Conservation (phyloP, 331 rosid genomes). For the Erythrophleum ivorense region DNA sequence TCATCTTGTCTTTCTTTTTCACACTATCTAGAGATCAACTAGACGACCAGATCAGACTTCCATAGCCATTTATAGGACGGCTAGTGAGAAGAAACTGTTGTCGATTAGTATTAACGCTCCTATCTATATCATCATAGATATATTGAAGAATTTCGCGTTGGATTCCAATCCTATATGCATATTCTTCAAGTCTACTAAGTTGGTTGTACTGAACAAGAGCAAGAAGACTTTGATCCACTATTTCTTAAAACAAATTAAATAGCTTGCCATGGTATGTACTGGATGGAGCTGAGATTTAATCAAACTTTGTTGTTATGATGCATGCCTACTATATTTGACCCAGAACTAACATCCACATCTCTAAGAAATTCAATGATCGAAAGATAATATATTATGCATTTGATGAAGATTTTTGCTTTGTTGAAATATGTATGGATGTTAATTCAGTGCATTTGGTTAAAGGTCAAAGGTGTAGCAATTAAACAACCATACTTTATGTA, state of each 20-base stretch:
- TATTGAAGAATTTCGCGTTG: background rate
- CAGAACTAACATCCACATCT: slow-evolving; percentile 22
- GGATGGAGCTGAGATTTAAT: slow-evolving; percentile 48
- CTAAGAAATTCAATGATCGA: slow-evolving; percentile 29
- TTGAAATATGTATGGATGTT: slow-evolving; percentile 4
- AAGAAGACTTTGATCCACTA: no score
- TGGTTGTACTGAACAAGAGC: no score
- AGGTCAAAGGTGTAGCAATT: slow-evolving; percentile 34
- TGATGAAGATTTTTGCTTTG: slow-evolving; percentile 4
- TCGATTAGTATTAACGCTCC: background rate
- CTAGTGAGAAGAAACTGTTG: background rate
- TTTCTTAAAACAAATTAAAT: slow-evolving; percentile 15
- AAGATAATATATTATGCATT: slow-evolving; percentile 25
- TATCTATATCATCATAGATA: no score
- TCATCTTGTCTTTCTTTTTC: slow-evolving; percentile 4
- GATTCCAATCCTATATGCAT: no score
- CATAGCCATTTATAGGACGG: background rate
- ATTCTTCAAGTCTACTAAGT: no score
- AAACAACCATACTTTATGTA: background rate
- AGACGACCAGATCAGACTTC: background rate
- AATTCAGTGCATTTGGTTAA: slow-evolving; percentile 34
- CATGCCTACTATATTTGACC: slow-evolving; percentile 48
- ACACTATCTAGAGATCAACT: background rate
- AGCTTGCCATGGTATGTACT: slow-evolving; percentile 2
- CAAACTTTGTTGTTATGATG: slow-evolving; percentile 45